Evolutionary conservation across 768 basidiomycete species (phyloP), one percentile per base, ranked within the genome.

Genomic region (Suillus brevipes): DNA sequence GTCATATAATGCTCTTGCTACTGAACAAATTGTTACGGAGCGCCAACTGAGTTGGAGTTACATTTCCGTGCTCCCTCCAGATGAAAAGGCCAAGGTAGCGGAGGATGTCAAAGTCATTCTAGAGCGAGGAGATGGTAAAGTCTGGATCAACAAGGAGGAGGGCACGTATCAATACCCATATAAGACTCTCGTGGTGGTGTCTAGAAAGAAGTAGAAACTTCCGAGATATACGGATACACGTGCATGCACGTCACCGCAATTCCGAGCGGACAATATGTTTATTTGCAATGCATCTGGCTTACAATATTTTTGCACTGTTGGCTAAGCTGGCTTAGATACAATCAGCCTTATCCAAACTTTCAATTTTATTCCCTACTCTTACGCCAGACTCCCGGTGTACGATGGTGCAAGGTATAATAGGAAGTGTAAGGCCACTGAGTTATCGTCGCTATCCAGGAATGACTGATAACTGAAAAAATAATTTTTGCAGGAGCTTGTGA

Each of bases 41-140:
- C 81, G 95, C 57, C 88, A 88, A 1, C 80, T 81, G 65, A 94
- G 88, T 77, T 97, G 96, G 80, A 94, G 92, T 68, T 97, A 95
- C 75, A 87, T 95, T 55, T 83, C 90, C 0, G 76, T 89, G 25
- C 79, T 90, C 42, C 77, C 83, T 2, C 84, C 83, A 2, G 83
- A 83, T 25, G 83, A 87, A 69, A 89, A 85, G 75, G 74, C 75
- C 12, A 77, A 82, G 49, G 81, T 95, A 38, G 74, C 76, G 28
- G 68, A 78, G 12, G 81, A 85, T 53, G 72, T 94, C 36, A 77
- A 81, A 52, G 80, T 74, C 8, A 87, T 94, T 61, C 72, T 93
- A 2, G 74, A 84, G 61, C 77, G 75, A 37, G 87, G 87, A n/a
- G 84, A 89, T 8, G 88, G 83, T 2, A 86, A 84, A 70, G 81